Evolutionary conservation across 768 basidiomycete species (phyloP), one percentile per base, ranked within the genome.

Genomic region (Phlebiopsis gigantea): DNA sequence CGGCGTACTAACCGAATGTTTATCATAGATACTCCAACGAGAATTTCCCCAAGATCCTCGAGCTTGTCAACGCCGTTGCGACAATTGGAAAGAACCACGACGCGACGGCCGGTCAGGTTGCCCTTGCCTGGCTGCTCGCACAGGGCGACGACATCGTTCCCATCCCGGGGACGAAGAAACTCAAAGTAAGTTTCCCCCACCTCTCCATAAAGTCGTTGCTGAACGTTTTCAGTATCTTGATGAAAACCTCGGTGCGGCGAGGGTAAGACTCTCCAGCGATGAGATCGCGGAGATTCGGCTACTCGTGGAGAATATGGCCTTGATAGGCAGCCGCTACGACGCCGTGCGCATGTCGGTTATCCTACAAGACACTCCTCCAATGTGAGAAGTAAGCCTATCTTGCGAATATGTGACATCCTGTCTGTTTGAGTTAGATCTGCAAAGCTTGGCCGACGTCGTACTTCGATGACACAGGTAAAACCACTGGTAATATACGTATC

Each of bases 11-110:
- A 34, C 31, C 31, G 6, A 34, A 34, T 34, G 31, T 34, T 7
- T 34, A 14, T 34, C 14, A 14, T 14, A 34, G 46, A 25, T 72
- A 53, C 34, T 66, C 65, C 39, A 55, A 62, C 28, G 74, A 75
- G 53, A 77, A 76, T 62, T 79, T 78, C 60, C 72, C 72, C 0
- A 71, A 69, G 49, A 72, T 77, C 44, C 66, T 77, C 48, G 69
- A 69, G 25, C 59, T n/a, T 42, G 57, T 45, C 39, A 48, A 62
- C 43, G 48, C 17, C 10, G 52, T 68, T 5, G 56, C 58, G 52
- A 9, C 51, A 41, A 58, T 63, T 52, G 66, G 62, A 19, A 51
- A 55, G 43, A 53, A 58, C 34, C 52, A 65, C 53, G 54, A 47
- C 51, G 67, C 66, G 14, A 68, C 71, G 1, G 46, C 71, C 0